phyloP scores from a whole-genome alignment of 2,329 filamentous ascomycete species.

The Fusarium sp. region DNA sequence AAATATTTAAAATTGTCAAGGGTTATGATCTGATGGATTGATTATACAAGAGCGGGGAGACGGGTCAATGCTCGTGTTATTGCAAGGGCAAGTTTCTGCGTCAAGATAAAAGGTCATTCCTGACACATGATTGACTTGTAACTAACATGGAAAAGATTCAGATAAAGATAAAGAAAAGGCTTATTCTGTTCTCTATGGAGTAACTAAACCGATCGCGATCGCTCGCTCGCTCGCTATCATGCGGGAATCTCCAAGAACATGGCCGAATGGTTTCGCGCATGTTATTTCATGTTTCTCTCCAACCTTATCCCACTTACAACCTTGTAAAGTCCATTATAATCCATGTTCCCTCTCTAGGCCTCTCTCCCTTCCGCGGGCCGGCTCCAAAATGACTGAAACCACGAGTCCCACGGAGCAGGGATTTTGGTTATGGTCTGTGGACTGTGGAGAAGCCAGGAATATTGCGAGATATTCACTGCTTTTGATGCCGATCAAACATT shows the following conservation, averaged over 20 bases:
- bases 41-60: conserved; percentile 22
- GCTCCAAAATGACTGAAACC: conserved; percentile 35
- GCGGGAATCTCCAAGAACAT: background rate
- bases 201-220: conserved; percentile 2
- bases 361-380: conserved; percentile 26
- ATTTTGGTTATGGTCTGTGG: background rate
- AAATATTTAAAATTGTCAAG: conserved; percentile 34
- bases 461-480: conserved; percentile 18
- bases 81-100: conserved; percentile 15
- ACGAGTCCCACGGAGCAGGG: conserved; percentile 17
- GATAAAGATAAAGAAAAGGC: background rate
- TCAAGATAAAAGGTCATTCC: conserved; percentile 25
- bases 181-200: background rate
- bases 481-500: conserved; percentile 35
- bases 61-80: conserved; percentile 14
- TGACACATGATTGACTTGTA: conserved; percentile 10
- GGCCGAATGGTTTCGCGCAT: conserved; percentile 4
- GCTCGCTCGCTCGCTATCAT: background rate
- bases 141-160: background rate
- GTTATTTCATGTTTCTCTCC: conserved; percentile 1
- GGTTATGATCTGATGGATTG: conserved; percentile 35
- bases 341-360: conserved; percentile 23
- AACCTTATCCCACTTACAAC: conserved; percentile 18
- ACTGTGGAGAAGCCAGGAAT: conserved; percentile 19
- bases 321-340: conserved; percentile 6